phyloP scores from a whole-genome alignment of 345 rosid species.

The Gossypium ekmanianum region DNA sequence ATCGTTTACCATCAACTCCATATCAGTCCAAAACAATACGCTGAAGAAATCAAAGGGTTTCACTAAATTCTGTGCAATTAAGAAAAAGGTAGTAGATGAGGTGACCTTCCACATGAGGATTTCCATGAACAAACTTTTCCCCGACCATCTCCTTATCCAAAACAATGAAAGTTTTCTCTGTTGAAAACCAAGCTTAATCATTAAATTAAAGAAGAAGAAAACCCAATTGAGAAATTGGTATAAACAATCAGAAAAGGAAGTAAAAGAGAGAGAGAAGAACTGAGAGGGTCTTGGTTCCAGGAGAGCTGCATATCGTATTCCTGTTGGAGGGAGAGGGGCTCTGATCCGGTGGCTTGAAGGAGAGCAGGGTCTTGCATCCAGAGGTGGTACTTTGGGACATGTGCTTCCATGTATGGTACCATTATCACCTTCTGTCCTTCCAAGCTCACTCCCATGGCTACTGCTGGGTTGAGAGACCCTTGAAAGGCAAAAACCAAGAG shows the following conservation, averaged over 20 bases:
- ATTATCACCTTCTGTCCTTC: slow-evolving; percentile 73
- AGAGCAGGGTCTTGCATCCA: slow-evolving; percentile 92
- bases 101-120: slow-evolving; percentile 71
- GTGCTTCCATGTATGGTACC: slow-evolving; percentile 77
- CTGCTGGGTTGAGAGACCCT: slow-evolving; percentile 7
- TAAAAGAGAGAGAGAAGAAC: slow-evolving; percentile 27
- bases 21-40: background rate
- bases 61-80: background rate
- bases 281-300: slow-evolving; percentile 87
- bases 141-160: slow-evolving; percentile 63
- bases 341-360: slow-evolving; percentile 84
- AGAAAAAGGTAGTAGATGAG: background rate
- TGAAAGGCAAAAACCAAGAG: too few species aligned
- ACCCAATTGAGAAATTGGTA: background rate
- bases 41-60: background rate
- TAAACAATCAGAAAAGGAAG: background rate
- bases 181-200: slow-evolving; percentile 18
- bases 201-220: slow-evolving; percentile 9
- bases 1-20: slow-evolving; percentile 4
- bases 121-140: slow-evolving; percentile 54
- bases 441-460: slow-evolving; percentile 49
- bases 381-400: slow-evolving; percentile 72
- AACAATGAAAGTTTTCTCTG: slow-evolving; percentile 90
- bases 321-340: slow-evolving; percentile 75
- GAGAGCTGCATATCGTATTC: slow-evolving; percentile 83